Base-by-base conservation (phyloP, 1,284 basidiomycete genomes). In the Lentinula novae-zelandiae region DNA sequence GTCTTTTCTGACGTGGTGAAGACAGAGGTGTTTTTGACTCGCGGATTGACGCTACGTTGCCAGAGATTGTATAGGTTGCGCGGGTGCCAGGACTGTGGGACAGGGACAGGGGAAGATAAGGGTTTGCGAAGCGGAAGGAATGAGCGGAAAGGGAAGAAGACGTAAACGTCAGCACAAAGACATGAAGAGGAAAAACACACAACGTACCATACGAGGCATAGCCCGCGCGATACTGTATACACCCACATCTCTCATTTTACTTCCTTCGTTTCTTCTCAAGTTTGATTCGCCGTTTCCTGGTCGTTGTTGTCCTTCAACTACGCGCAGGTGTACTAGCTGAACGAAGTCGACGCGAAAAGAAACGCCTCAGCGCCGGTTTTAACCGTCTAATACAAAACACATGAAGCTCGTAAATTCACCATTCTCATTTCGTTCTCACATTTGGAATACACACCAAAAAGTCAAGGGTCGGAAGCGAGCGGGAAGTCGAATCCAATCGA, bases 11-110 rank as follows among this genome's bases (percentile, higher is more conserved):
- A 82, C 57, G 63, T 66, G 60, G 77, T 85, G 75, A 93, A 96
- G 40, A 68, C 60, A 9, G 83, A 75, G 52, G 80, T 70, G 62
- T 74, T 72, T 38, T 82, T 70, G 44, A 46, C 9, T 20, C 17
- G 8, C 5, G 84, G 82, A 5, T 39, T 12, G 52, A 79, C 73
- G 1, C 86, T 85, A 46, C 90, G 83, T 65, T 80, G 78, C 82
- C 84, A 89, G 55, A 94, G 77, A 73, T 91, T 93, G 80, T 87
- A 95, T 13, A 95, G 77, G 75, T 95, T 95, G 67, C 79, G 77
- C 0, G 81, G 76, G 38, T 76, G 80, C 96, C 96, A 98, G 74
- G 88, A 92, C 93, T 95, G 74, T 62, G 33, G 17, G 44, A 36
- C 7, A 8, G n/a, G 10, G 44, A 7, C 22, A 8, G n/a, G 17